A percentile compares a stretch with the other conserved stretches of the same genome.
Evolutionary conservation across 257 asterid genomes (phyloP).

Genomic region (Capsicum rhomboideum): DNA sequence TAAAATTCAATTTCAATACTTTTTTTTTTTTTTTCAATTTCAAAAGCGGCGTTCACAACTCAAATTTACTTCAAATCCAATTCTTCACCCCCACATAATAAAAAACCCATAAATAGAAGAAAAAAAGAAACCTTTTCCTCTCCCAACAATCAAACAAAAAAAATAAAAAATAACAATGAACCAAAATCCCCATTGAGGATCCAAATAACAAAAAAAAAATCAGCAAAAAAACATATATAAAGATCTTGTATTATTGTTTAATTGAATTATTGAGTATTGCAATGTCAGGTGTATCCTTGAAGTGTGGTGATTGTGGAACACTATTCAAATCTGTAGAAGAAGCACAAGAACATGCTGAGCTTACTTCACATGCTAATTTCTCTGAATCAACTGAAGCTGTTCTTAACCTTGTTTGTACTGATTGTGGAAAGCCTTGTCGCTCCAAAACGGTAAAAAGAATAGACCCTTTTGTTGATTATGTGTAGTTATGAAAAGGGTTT

Average conservation of each 20-base stretch:
- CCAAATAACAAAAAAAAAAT: neutral
- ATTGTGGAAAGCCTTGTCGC: conserved; percentile 92
- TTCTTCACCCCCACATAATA: neutral
- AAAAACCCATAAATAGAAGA: neutral
- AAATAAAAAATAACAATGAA: neutral
- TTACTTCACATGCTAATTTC: conserved; percentile 74
- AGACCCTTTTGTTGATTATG: neutral
- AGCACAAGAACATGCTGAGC: conserved; percentile 98
- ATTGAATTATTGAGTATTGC: neutral
- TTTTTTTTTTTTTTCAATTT: too few relatives aligned
- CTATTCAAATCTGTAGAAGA: conserved; percentile 82
- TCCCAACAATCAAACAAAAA: neutral
- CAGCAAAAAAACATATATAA: neutral
- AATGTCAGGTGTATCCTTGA: conserved; percentile 85
- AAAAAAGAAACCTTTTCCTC: neutral
- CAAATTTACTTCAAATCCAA: neutral
- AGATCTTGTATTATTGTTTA: too few relatives aligned
- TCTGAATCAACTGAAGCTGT: conserved; percentile 85
- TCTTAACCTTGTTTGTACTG: conserved; percentile 68
- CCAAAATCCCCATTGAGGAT: neutral
- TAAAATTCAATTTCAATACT: too few relatives aligned
- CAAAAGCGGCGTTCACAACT: too few relatives aligned
- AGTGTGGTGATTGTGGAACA: conserved; percentile 93
- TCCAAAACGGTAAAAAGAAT: conserved; percentile 52
- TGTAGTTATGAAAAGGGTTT: neutral